Base-by-base conservation (phyloP, 169 alveolate genomes). In the Eimeria sp. region DNA sequence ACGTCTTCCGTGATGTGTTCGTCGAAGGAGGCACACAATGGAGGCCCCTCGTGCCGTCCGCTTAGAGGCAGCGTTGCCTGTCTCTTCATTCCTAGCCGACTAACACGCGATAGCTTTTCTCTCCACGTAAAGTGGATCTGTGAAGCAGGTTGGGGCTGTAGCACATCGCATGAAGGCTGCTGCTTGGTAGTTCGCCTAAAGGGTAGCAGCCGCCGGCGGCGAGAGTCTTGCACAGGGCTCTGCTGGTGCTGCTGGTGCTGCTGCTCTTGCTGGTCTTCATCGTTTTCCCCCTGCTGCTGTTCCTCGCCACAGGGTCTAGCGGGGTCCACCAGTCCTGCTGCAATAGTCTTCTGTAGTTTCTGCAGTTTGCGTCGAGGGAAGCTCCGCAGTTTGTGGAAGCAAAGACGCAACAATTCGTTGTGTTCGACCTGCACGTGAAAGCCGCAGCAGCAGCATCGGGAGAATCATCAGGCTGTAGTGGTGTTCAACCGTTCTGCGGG, bases 341-440 rank as follows among this genome's bases (percentile, higher is more conserved):
- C 89, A 9, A 82, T 63, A 20, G 89, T 82, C 72, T 47, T 34
- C 76, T 89, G 95, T 58, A 89, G 73, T 22, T 45, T 80, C 58
- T 51, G 57, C 67, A 89, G 58, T 72, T 73, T 76, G 63, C 95
- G 95, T 40, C 95, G 75, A 1, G 95, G 65, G 43, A 89, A 57
- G 40, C 95, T 47, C n/a, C 95, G 88, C 43, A 89, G 57, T 40
- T 72, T 54, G 40, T 70, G n/a, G 76, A 89, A 89, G 51, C 88
- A 76, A 30, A 72, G 72, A 0, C 57, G 83, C 75, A 89, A 43
- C 95, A 89, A 58, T 61, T 89, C 95, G 89, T 89, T 73, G 86
- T 76, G 95, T 47, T 45, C 76, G n/a, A 89, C 95, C 95, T 89
- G 58, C 80, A 63, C 9, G 83, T 18, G 61, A 11, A 51, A 30